A percentile compares a stretch with the other conserved stretches of the same genome.
Conservation (phyloP, 176 grass and related monocot species). For the Oryza longistaminata region DNA sequence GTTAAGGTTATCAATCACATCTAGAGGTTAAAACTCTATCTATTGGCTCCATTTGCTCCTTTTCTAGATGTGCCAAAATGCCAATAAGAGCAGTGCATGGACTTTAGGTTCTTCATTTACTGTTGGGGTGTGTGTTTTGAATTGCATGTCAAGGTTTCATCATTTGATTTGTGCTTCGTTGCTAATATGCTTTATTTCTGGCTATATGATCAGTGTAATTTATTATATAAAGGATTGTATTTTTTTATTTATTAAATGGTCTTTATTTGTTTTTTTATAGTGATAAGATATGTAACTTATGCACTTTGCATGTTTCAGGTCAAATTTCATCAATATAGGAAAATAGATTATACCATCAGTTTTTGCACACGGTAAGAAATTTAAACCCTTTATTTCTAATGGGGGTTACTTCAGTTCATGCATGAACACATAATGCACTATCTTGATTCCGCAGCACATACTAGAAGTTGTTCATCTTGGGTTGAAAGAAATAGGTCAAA, state of each 20-base stretch:
- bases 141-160: background rate
- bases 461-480: too few relatives aligned
- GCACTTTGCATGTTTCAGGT: background rate
- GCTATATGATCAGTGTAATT: background rate
- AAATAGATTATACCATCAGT: background rate
- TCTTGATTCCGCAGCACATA: background rate
- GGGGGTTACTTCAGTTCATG: background rate
- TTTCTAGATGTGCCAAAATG: background rate
- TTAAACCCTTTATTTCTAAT: conserved; percentile 10
- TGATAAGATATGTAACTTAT: background rate
- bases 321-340: background rate
- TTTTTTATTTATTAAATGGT: conserved; percentile 3
- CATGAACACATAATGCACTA: background rate
- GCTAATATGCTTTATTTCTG: background rate
- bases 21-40: background rate
- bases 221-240: background rate
- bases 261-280: background rate
- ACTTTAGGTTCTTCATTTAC: too few relatives aligned
- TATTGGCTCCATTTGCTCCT: background rate
- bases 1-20: background rate
- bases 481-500: too few relatives aligned
- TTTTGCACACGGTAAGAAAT: conserved; percentile 4
- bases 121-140: too few relatives aligned
- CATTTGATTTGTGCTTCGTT: background rate
- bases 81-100: background rate